These are phyloP conservation scores for Oryza glaberrima DNA, from an alignment of 176 grass and related monocot genomes.

Conservation along the genomic window DNA sequence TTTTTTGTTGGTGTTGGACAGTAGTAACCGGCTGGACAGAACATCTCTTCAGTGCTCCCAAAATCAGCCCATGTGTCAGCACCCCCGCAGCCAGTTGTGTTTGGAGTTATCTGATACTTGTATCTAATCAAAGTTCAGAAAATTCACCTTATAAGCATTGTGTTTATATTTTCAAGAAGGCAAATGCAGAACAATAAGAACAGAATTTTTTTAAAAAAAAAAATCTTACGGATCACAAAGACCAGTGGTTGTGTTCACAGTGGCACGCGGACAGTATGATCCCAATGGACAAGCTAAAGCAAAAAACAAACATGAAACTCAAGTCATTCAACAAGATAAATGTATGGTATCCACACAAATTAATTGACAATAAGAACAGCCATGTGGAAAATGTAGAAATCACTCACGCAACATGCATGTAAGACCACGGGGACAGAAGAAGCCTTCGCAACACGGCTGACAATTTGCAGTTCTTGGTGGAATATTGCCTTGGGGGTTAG, in stretches of 20 bases:
- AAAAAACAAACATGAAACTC: constrained; percentile 2
- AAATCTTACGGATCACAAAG: constrained; percentile 91
- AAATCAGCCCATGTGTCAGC: constrained; percentile 90
- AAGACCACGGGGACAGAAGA: constrained; percentile 87
- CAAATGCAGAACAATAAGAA: not conserved
- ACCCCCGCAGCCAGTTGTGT: constrained; percentile 60
- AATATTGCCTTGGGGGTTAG: not conserved
- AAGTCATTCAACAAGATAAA: constrained; percentile 1
- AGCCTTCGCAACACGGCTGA: constrained; percentile 69
- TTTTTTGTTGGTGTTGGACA: constrained; percentile 72
- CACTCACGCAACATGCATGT: constrained; percentile 95
- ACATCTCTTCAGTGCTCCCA: constrained; percentile 61
- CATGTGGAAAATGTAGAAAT: not conserved
- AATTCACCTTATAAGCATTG: not conserved
- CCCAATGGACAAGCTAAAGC: constrained; percentile 85
- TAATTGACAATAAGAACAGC: not conserved
- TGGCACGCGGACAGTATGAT: constrained; percentile 75
- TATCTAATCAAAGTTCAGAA: constrained; percentile 50
- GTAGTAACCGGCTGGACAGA: constrained; percentile 77
- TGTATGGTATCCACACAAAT: not conserved
- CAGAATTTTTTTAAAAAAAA: not conserved
- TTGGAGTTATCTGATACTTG: constrained; percentile 74
- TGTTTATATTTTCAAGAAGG: constrained; percentile 8
- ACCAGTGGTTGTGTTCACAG: constrained; percentile 58
- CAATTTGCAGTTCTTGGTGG: constrained; percentile 55